phyloP scores from a whole-genome alignment of 768 basidiomycete species.

The Lactifluus pinguis region DNA sequence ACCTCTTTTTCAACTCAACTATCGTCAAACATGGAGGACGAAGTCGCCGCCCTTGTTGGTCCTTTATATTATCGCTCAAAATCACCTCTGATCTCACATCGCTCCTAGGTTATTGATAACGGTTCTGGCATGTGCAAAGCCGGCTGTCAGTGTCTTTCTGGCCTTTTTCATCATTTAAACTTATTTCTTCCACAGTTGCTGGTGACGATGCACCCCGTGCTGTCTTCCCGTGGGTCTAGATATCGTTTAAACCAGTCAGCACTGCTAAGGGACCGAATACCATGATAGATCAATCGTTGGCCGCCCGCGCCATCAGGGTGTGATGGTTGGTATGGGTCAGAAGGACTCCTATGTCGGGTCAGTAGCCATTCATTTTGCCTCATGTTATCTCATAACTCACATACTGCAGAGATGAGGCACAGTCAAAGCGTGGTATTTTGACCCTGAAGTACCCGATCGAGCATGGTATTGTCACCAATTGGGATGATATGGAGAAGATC shows the following conservation, averaged over 20 bases:
- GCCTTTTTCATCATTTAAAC: constrained; percentile 29
- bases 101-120: constrained; percentile 71
- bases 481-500: constrained; percentile 99
- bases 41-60: constrained; percentile 49
- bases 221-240: constrained; percentile 77
- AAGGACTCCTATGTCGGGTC: constrained; percentile 96
- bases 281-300: constrained; percentile 76
- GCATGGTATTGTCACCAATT: constrained; percentile 94
- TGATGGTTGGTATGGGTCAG: constrained; percentile 96
- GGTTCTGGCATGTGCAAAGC: constrained; percentile 99
- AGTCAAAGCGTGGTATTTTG: constrained; percentile 92
- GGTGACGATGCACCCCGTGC: constrained; percentile 90
- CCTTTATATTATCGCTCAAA: not conserved
- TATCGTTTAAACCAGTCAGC: not conserved
- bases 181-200: constrained; percentile 73
- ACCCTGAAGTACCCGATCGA: constrained; percentile 91
- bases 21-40: constrained; percentile 47
- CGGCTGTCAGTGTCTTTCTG: constrained; percentile 62
- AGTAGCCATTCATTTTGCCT: constrained; percentile 21
- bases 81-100: not conserved
- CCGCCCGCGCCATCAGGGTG: constrained; percentile 88
- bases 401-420: constrained; percentile 67
- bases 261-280: constrained; percentile 4
- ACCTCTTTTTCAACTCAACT: constrained; percentile 1
- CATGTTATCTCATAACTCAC: constrained; percentile 13